These are phyloP conservation scores for Tremella yokohamensis DNA, from an alignment of 768 basidiomycete species.

Conservation along the genomic window DNA sequence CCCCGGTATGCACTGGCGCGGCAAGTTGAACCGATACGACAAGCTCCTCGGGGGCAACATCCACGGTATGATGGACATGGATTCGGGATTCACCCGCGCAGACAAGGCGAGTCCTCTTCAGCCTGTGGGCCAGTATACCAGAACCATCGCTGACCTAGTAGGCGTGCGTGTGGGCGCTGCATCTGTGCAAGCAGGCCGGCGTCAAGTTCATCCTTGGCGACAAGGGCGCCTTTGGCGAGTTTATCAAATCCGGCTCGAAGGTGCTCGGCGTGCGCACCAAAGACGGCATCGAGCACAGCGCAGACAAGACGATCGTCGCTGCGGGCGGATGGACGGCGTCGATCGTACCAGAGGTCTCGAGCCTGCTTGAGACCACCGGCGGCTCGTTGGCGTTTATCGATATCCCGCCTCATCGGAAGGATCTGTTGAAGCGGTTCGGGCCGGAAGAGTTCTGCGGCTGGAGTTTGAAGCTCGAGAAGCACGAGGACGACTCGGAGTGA, in stretches of 20 bases:
- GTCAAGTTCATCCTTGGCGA: slow-evolving; percentile 19
- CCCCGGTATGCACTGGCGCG: slow-evolving; percentile 13
- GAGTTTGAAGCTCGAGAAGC: slow-evolving; percentile 1
- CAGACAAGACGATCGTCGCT: slow-evolving; percentile 17
- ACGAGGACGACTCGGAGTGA: too few relatives aligned
- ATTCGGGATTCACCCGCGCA: slow-evolving; percentile 27
- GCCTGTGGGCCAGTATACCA: neutral
- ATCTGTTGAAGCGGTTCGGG: slow-evolving; percentile 7
- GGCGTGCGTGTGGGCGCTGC: slow-evolving; percentile 15
- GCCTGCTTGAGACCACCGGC: slow-evolving; percentile 18
- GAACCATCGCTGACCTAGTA: neutral
- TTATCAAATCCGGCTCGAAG: slow-evolving; percentile 5
- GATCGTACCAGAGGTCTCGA: slow-evolving; percentile 9
- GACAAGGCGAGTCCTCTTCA: slow-evolving; percentile 19
- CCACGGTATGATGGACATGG: slow-evolving; percentile 27
- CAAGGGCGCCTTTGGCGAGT: slow-evolving; percentile 6
- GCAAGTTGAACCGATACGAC: slow-evolving; percentile 18
- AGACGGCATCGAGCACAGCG: slow-evolving; percentile 10
- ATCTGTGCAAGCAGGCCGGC: slow-evolving; percentile 12
- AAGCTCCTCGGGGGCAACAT: slow-evolving; percentile 10
- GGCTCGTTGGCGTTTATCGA: slow-evolving; percentile 13
- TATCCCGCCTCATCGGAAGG: slow-evolving; percentile 10
- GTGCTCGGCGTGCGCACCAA: slow-evolving; percentile 13
- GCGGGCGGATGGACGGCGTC: slow-evolving; percentile 23
- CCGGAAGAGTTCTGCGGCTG: slow-evolving; percentile 13